Base-by-base conservation (phyloP, 2,329 filamentous ascomycete species). In the Diaporthe caulivora region DNA sequence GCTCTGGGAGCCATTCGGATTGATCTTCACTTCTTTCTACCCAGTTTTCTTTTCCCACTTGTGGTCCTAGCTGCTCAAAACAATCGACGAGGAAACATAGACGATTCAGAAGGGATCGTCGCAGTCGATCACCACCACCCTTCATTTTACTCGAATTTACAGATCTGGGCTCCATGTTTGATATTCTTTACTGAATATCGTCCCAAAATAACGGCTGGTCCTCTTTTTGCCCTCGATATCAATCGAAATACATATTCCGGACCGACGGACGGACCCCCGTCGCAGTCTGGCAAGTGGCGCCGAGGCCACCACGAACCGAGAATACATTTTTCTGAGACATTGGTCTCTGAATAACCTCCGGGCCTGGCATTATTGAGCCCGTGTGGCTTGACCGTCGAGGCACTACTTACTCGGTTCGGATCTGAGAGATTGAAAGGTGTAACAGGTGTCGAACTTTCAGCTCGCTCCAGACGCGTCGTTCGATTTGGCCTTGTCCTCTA, bases 1-100 rank as follows among this genome's bases (percentile, higher is more conserved):
- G 71, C 67, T 73, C 73, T 71, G 73, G 42, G 73, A 73, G 73
- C 73, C 67, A 21, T 10, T 10, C 51, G 29, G 44, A 26, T 71
- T 24, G 29, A 49, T 7, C 17, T 67, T 64, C 54, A 40, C 10
- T 62, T 62, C 26, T 65, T 65, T 17, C 26, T 44, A 4, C 47
- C 54, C 40, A 31, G 47, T 42, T 55, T 29, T 55, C 9, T 17
- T 72, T 51, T 26, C 9, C 7, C 18, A 21, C 29, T 40, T 24
- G 34, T 68, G 44, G 68, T 62, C 21, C 21, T 21, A 47, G 42
- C 26, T 72, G 13, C n/a, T 24, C 31, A 31, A 42, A 11, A 17
- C 26, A 44, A 44, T 9, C 21, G 31, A 24, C 54, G 29, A 51
- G 18, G 34, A 62, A 29, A 57, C 49, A n/a, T 11, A 24, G 65